Evolutionary conservation across 148 eudicot genomes (phyloP), one percentile per base, ranked within the genome.

Genomic region (Dysphania ambrosioides): DNA sequence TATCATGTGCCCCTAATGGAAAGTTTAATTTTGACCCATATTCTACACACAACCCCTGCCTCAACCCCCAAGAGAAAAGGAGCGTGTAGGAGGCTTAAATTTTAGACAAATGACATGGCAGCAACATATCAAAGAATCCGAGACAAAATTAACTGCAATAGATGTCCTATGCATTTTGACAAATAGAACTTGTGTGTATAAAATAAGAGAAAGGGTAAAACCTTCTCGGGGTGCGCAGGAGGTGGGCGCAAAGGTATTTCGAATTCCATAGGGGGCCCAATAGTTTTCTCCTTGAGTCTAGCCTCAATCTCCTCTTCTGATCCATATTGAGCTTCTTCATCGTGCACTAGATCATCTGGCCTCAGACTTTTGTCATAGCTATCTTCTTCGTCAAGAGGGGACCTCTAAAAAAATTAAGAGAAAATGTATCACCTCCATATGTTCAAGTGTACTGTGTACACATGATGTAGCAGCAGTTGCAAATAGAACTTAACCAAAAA

Each of bases 211-310:
- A 38, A 23, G 16, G 60, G 31, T 31, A 71, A 11, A 76, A 95
- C 99, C n/a, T n/a, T n/a, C n/a, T n/a, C n/a, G 21, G 94, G 83
- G 59, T 49, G 75, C 74, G 99, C 89, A 32, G 99, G 99, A 76
- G 99, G 99, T n/a, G 83, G 94, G 23, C 85, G 87, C 71, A 95
- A 66, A 63, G 99, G 99, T 76, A 95, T 85, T 80, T 89, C 99
- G 66, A 92, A 83, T 83, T 90, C 94, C 87, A 92, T 74, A 13
- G 97, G 92, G n/a, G 97, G 99, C 9, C 97, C 99, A 83, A 87
- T 81, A 58, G 91, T 94, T 75, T 86, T 92, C 73, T 90, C 99
- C 78, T 87, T 96, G n/a, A 74, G 55, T 81, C 80, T 92, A 79
- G 87, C 75, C 77, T 88, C 96, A 68, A 75, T 83, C 82, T 89